Percentiles rank a stretch among this genome's conserved stretches.
Evolutionary conservation across 768 basidiomycete species (phyloP).

Genomic region (Strobilomyces confusus): DNA sequence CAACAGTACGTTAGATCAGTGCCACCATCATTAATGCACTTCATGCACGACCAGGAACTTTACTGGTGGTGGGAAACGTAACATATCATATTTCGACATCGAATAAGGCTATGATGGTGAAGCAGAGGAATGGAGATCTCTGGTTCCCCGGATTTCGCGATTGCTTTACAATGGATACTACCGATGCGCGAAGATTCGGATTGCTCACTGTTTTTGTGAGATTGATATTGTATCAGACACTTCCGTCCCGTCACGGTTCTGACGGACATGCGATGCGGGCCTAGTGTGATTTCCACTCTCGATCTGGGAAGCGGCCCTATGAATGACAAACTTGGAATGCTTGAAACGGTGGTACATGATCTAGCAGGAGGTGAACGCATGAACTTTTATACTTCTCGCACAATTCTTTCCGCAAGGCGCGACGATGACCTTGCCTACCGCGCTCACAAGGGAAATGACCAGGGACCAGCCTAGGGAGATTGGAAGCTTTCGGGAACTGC

Average conservation of each 20-base stretch:
- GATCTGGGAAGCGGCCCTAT: background rate
- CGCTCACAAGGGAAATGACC: background rate
- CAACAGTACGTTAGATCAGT: background rate
- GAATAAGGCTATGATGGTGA: background rate
- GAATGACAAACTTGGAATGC: background rate
- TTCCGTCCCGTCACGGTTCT: background rate
- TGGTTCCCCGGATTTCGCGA: background rate
- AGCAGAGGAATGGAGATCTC: background rate
- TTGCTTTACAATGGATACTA: constrained; percentile 1
- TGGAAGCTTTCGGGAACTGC: constrained; percentile 1
- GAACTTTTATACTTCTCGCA: background rate
- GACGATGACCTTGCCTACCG: constrained; percentile 3
- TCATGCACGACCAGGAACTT: background rate
- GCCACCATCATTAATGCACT: background rate
- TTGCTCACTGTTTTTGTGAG: too few species aligned
- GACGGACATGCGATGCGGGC: background rate
- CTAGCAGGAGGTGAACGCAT: background rate
- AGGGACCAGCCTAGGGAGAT: background rate
- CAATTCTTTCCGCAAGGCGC: constrained; percentile 1
- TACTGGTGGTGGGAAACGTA: background rate
- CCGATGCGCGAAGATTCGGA: background rate
- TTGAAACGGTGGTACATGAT: background rate
- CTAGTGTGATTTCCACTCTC: constrained; percentile 1
- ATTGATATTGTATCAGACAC: background rate
- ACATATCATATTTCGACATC: background rate